These are phyloP conservation scores for Xylariaceae sp. DNA, from an alignment of 2,329 filamentous ascomycete species.

Conservation along the genomic window DNA sequence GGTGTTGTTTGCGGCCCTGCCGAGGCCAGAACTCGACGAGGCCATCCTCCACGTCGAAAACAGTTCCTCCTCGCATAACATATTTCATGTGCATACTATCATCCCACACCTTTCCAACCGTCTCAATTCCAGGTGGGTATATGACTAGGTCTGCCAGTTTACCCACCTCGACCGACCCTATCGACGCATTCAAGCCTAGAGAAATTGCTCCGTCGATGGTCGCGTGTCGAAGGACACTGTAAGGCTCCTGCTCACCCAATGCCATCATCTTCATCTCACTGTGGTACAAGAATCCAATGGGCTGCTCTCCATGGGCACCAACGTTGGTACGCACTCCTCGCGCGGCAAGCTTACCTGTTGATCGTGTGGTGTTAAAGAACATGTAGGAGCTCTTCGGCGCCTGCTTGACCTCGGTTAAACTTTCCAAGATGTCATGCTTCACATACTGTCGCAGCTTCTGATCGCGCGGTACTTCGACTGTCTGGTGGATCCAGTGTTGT, in stretches of 20 bases:
- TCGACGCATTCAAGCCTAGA: not conserved
- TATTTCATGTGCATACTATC: not conserved
- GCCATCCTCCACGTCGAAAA: not conserved
- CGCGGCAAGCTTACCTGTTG: not conserved
- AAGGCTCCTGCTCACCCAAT: not conserved
- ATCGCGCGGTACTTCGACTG: not conserved
- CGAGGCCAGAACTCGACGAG: not conserved
- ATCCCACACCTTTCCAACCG: not conserved
- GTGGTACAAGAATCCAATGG: not conserved
- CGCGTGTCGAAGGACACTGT: not conserved
- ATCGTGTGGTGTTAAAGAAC: not conserved
- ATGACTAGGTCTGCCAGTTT: not conserved
- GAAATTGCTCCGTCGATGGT: not conserved
- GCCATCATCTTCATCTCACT: not conserved
- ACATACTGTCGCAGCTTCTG: not conserved
- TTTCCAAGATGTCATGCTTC: not conserved
- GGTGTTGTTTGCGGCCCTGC: not conserved
- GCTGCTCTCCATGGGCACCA: not conserved
- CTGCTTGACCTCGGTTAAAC: not conserved
- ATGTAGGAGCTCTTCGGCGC: not conserved
- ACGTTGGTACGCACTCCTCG: not conserved
- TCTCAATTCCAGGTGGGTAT: not conserved
- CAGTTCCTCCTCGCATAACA: not conserved
- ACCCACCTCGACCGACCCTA: not conserved
- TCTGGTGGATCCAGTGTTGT: not conserved